Base-by-base conservation (phyloP, 768 basidiomycete species). In the Leccinum uliginosum region DNA sequence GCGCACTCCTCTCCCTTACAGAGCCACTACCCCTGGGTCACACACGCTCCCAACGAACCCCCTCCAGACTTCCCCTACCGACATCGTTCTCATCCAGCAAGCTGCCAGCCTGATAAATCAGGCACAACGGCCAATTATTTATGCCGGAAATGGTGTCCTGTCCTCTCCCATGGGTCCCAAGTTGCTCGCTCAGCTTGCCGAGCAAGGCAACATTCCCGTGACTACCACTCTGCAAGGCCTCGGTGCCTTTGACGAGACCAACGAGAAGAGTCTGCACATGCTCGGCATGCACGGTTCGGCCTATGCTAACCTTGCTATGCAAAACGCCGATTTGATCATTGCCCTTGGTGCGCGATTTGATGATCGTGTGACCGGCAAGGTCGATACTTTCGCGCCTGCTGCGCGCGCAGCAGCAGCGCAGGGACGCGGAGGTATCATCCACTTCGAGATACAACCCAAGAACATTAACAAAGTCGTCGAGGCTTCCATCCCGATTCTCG, bases 391-490 rank as follows among this genome's bases (percentile, higher is more conserved):
- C 65, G 97, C 95, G 0, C 97, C 97, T 27, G 90, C 86, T 12
- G 96, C 97, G 1, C 80, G 80, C 49, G 87, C 87, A 6, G 97
- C 97, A 6, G 93, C 95, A 2, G 76, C 81, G 0, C 80, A 86
- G 63, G 92, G 95, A 46, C 83, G 85, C 1, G 97, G 97, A 11
- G 97, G 97, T 32, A 95, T 99, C 76, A 97, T 99, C 68, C 97
- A 99, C 77, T 98, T 99, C 67, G 97, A 99, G 78, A 95, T 98
- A 62, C 85, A 86, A 77, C 93, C 97, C 47, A 98, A 99, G 81
- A 99, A 99, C 74, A 82, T 99, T 74, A 99, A 99, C 83, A 99
- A 99, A 75, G 94, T 99, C 59, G 84, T 98, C 53, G 86, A 99
- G 52, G 96, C 97, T 21, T 86, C 89, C 48, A 90, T 98, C 56